These are phyloP conservation scores for Trypanosoma lewisi DNA, from an alignment of 208 protist species.

Conservation along the genomic window DNA sequence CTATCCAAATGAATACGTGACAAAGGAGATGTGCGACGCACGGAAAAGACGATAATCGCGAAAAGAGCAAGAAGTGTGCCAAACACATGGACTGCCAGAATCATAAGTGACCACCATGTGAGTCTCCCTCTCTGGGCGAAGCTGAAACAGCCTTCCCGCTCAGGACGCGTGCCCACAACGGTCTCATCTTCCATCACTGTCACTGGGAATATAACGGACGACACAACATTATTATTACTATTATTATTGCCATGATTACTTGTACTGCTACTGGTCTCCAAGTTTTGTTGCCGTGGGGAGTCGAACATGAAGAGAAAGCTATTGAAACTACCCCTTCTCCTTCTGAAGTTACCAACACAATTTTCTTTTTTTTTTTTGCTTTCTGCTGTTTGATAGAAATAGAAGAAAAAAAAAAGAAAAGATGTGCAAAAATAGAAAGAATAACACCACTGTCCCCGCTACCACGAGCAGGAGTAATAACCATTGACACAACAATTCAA, in stretches of 20 bases:
- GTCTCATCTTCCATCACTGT: conserved; percentile 4
- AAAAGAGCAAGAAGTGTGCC: conserved; percentile 32
- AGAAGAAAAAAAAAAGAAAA: conserved; percentile 8
- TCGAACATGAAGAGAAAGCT: too few relatives aligned
- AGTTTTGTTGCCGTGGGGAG: too few relatives aligned
- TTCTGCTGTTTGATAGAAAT: neutral
- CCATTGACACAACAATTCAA: too few relatives aligned
- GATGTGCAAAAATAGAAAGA: too few relatives aligned
- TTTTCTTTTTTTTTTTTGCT: conserved; percentile 10
- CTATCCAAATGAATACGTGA: conserved; percentile 3
- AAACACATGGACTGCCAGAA: conserved; percentile 29
- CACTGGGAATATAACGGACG: neutral
- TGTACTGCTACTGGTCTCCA: too few relatives aligned
- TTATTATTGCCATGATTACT: too few relatives aligned
- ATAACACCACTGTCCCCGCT: too few relatives aligned
- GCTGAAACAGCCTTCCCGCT: conserved; percentile 26
- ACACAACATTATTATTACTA: neutral
- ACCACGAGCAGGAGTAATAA: too few relatives aligned
- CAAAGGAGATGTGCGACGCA: conserved; percentile 16
- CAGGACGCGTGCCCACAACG: neutral
- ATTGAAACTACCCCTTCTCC: too few relatives aligned
- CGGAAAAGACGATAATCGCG: conserved; percentile 28
- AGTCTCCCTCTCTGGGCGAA: conserved; percentile 33
- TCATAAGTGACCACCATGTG: conserved; percentile 42
- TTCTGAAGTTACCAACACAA: conserved; percentile 9